Evolutionary conservation across 2,329 filamentous ascomycete genomes (phyloP).

Genomic region (Nigrospora sphaerica): DNA sequence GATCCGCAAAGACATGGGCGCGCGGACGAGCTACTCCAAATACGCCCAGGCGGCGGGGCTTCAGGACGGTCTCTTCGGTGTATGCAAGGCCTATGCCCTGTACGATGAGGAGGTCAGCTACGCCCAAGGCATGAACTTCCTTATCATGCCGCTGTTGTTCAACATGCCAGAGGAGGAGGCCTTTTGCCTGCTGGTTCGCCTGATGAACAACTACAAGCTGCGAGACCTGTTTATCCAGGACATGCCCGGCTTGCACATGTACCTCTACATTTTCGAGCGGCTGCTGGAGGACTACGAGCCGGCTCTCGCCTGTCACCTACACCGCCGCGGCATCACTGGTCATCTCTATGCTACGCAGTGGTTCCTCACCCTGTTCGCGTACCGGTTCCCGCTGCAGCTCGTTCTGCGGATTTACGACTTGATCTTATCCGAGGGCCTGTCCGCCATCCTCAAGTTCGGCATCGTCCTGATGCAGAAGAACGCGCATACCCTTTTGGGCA

Average conservation of each 20-base stretch:
- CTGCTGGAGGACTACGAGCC: constrained; percentile 91
- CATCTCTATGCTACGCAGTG: constrained; percentile 97
- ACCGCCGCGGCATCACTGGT: constrained; percentile 77
- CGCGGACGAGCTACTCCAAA: constrained; percentile 93
- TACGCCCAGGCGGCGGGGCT: constrained; percentile 86
- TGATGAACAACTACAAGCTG: constrained; percentile 95
- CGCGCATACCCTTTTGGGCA: constrained; percentile 63
- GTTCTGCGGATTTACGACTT: constrained; percentile 95
- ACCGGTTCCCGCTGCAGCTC: constrained; percentile 91
- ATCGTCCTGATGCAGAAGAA: constrained; percentile 97
- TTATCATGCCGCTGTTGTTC: constrained; percentile 93
- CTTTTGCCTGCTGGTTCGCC: constrained; percentile 81
- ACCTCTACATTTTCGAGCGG: constrained; percentile 91
- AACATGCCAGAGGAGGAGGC: constrained; percentile 98
- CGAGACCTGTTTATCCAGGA: constrained; percentile 91
- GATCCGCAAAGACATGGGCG: constrained; percentile 85
- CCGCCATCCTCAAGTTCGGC: constrained; percentile 89
- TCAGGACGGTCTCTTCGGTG: constrained; percentile 87
- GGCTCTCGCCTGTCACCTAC: constrained; percentile 88
- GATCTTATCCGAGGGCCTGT: constrained; percentile 86
- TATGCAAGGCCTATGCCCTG: constrained; percentile 95
- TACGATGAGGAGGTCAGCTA: constrained; percentile 95
- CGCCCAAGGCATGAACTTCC: constrained; percentile 97
- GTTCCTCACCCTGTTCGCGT: constrained; percentile 98
- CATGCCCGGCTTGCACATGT: constrained; percentile 92